These are phyloP conservation scores for Typha latifolia DNA, from an alignment of 176 grass and related monocot species.

Conservation along the genomic window DNA sequence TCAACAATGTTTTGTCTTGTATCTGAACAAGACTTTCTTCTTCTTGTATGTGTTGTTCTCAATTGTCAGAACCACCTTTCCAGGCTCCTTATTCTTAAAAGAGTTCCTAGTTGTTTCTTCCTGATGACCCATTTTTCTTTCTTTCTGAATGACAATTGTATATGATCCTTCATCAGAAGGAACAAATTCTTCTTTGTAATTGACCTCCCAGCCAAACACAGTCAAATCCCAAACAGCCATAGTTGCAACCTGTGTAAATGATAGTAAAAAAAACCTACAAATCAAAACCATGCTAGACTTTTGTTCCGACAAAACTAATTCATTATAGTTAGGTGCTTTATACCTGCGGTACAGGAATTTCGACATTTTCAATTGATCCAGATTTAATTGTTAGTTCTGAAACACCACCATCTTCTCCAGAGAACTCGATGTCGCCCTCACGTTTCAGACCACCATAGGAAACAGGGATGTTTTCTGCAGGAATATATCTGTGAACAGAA, in stretches of 20 bases:
- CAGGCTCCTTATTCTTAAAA: slow-evolving; percentile 12
- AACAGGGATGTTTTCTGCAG: not conserved
- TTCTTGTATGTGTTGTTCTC: slow-evolving; percentile 22
- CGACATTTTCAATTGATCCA: not conserved
- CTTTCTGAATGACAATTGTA: slow-evolving; percentile 16
- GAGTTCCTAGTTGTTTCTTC: slow-evolving; percentile 14
- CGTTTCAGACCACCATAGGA: not conserved
- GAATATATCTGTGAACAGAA: not conserved
- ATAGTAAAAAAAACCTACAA: not conserved
- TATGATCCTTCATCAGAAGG: slow-evolving; percentile 12
- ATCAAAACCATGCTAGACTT: not conserved
- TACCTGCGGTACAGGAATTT: slow-evolving; percentile 11
- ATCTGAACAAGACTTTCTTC: slow-evolving; percentile 24
- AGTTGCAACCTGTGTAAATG: not conserved
- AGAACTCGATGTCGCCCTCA: not conserved
- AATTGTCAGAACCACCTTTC: slow-evolving; percentile 13
- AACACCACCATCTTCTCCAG: not conserved
- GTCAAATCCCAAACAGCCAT: slow-evolving; percentile 12
- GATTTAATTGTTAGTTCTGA: not conserved
- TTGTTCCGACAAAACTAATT: not conserved
- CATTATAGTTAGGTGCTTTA: slow-evolving; percentile 13
- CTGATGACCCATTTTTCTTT: slow-evolving; percentile 1
- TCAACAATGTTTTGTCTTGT: slow-evolving; percentile 1
- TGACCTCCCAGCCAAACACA: slow-evolving; percentile 21
- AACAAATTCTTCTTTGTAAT: slow-evolving; percentile 15